Base-by-base conservation (phyloP, 192 early-diverging fungal species). In the Chytriomyces sp. region DNA sequence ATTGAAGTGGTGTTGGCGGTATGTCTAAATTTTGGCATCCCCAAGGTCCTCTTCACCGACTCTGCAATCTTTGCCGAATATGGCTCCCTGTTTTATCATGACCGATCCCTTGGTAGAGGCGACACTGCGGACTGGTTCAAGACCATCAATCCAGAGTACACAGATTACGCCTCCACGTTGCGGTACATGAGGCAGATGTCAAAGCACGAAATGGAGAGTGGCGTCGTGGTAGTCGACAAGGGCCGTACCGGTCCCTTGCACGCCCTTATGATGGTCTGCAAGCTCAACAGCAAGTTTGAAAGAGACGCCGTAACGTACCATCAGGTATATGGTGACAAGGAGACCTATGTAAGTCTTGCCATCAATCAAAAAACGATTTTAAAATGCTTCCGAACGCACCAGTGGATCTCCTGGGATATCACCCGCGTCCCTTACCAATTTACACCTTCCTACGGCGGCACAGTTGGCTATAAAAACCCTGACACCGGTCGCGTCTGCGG, bases 161-260 rank as follows among this genome's bases (percentile, higher is more conserved):
- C 83, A 12, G 69, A 76, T 10, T 80, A 81, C 64, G 78, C 83
- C 0, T 63, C 22, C 4, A 70, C 65, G 8, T 72, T 83, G 14
- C 74, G 87, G 32, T 78, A 79, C 78, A 83, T 82, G 63, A 76
- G 69, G 5, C 59, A 74, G 19, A 6, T 64, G 14, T 75, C 81
- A 1, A 53, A 74, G 5, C 88, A 89, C 57, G 90, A 91, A 56
- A 82, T 85, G 71, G 90, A 91, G 55, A 84, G 84, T 10, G 89
- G 90, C 10, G 85, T 89, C 3, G 89, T 91, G 1, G 65, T 89
- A 7, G 78, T 90, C 28, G 80, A 91, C 77, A 91, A 91, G 52
- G 60, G 60, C 39, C 65, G 77, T 1, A 74, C 80, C 0, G 54
- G 63, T 10, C n/a, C 31, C 17, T 75, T 90, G 41, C 56, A 86